Conservation (phyloP, 2,329 filamentous ascomycete species). For the Colletotrichum lupini region DNA sequence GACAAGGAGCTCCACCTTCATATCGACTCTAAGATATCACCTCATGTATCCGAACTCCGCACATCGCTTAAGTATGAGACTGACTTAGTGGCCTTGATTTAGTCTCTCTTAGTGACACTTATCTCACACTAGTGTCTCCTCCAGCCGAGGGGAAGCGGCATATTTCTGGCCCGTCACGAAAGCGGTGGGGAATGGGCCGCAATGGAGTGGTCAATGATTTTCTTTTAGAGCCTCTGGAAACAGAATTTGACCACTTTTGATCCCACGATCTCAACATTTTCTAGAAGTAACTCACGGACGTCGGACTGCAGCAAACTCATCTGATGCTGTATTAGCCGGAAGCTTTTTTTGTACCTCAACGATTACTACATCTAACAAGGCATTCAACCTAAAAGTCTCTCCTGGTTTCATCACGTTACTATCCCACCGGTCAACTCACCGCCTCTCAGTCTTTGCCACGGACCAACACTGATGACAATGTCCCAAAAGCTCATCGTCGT, state of each 20-base stretch:
- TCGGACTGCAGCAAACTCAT: background rate
- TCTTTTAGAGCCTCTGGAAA: background rate
- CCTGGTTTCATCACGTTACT: background rate
- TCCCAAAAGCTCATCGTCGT: slow-evolving; percentile 52
- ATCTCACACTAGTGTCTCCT: background rate
- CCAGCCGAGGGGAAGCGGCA: background rate
- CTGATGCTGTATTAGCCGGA: background rate
- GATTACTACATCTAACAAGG: background rate
- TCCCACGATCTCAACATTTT: background rate
- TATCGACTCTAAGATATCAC: background rate
- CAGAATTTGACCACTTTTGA: background rate
- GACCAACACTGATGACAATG: slow-evolving; percentile 6
- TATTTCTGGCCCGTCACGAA: background rate
- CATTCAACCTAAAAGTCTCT: background rate
- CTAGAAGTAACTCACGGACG: background rate
- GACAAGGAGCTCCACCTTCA: background rate
- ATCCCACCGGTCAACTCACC: background rate
- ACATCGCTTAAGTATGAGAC: background rate
- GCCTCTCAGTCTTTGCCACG: background rate
- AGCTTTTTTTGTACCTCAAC: background rate
- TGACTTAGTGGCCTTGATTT: background rate
- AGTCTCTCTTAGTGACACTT: background rate
- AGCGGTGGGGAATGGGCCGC: background rate
- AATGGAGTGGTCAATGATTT: background rate
- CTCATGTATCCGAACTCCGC: background rate